Percentiles rank a stretch among this genome's conserved stretches.
Conservation (phyloP, 257 asterid genomes). For the Scutellaria galericulata region DNA sequence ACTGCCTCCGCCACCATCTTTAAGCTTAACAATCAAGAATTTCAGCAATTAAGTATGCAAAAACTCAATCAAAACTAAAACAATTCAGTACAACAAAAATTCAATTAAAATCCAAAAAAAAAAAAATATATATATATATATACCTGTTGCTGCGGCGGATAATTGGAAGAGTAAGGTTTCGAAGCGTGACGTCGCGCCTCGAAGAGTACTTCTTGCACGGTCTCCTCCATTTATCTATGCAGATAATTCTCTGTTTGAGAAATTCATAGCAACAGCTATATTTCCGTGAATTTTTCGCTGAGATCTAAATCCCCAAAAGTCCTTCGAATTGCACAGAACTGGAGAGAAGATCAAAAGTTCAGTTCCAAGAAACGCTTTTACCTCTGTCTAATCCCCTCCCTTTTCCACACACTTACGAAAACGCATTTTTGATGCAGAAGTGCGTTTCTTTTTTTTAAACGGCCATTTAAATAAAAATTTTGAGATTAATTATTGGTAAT, state of each 20-base stretch:
- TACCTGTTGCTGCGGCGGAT: conserved; percentile 83
- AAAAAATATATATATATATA: too few species aligned
- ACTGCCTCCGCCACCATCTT: conserved; percentile 56
- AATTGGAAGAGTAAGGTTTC: conserved; percentile 67
- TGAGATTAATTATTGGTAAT: too few species aligned
- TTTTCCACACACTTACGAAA: too few species aligned
- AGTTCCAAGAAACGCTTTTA: too few species aligned
- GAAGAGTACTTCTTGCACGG: conserved; percentile 51
- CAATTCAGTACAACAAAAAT: conserved; percentile 4
- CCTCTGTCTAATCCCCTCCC: too few species aligned
- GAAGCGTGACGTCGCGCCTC: conserved; percentile 88
- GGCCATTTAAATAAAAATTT: too few species aligned
- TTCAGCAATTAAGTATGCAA: conserved; percentile 27
- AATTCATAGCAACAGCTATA: conserved; percentile 32
- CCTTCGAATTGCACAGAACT: too few species aligned
- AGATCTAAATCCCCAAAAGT: conserved; percentile 45
- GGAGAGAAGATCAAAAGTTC: too few species aligned
- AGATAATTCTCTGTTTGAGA: conserved; percentile 7
- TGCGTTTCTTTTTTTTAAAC: too few species aligned
- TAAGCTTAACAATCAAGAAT: conserved; percentile 52
- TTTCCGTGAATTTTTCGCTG: conserved; percentile 28
- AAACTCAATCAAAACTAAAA: conserved; percentile 25
- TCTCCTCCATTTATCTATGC: conserved; percentile 50
- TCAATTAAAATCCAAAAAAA: conserved; percentile 4
- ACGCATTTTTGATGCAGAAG: too few species aligned